Evolutionary conservation across 352 stramenopile species (phyloP), one percentile per base, ranked within the genome.

Genomic region (Phytophthora megakarya): DNA sequence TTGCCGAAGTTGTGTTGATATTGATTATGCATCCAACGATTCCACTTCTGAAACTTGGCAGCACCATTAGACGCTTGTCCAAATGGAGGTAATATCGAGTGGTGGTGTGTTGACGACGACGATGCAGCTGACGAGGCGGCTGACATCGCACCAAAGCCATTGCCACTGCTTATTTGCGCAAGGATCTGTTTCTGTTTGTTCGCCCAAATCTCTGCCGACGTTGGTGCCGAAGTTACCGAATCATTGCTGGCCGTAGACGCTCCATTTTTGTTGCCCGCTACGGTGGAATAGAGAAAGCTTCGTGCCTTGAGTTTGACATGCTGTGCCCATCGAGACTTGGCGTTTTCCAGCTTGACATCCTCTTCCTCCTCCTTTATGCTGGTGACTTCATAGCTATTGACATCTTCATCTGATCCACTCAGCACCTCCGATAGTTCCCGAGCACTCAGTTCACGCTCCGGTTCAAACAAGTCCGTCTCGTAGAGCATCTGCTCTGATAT

Each of bases 301-400:
- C 77, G 58, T 19, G 87, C 85, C 30, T 92, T 92, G 18, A 96
- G 69, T 65, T 93, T 93, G 5, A 96, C 86, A 52, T 96, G 87
- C 44, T 94, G 85, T 15, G 87, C 77, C 87, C 87, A 96, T 16
- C 87, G 80, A 9, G 80, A 92, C 44, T 91, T 88, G 26, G 87
- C 87, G 15, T 92, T 89, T 62, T 92, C 84, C 26, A 89, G 76
- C 65, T 94, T 96, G 26, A 90, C 63, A 37, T 87, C 78, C 52
- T 96, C 78, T 40, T 94, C 87, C 63, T 92, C 84, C 57, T 92
- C 78, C 35, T 93, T 96, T 67, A 93, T 92, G 67, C 84, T 93
- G 16, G 84, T 91, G 61, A 92, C 83, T 60, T 87, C 80, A 54
- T 91, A 86, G 38, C 72, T 81, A 59, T 86, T 89, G 33, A 78